These are phyloP conservation scores for Lentinula detonsa DNA, from an alignment of 768 basidiomycete genomes.

Conservation along the genomic window DNA sequence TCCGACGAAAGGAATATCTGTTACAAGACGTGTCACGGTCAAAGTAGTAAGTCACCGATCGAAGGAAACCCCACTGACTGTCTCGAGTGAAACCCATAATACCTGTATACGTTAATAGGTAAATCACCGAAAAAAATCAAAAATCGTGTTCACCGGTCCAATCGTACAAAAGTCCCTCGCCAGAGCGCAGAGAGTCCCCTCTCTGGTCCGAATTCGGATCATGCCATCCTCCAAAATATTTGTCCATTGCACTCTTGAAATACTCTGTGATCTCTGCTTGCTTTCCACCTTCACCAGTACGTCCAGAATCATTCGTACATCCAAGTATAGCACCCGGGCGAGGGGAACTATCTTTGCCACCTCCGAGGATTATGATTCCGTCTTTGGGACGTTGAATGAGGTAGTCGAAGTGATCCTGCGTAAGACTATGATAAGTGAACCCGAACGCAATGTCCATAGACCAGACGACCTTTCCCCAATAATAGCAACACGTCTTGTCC, in stretches of 20 bases:
- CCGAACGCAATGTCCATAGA: background rate
- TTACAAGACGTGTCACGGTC: background rate
- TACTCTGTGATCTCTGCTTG: conserved; percentile 17
- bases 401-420: conserved; percentile 12
- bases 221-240: conserved; percentile 17
- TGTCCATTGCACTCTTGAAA: conserved; percentile 11
- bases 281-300: conserved; percentile 13
- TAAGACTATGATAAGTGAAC: background rate
- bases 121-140: background rate
- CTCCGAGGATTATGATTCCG: conserved; percentile 16
- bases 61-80: background rate
- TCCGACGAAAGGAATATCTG: conserved; percentile 15
- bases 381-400: conserved; percentile 16
- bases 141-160: conserved; percentile 15
- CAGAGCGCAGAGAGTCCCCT: conserved; percentile 3
- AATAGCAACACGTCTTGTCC: conserved; percentile 11
- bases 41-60: conserved; percentile 10
- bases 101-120: background rate
- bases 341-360: conserved; percentile 9
- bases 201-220: background rate
- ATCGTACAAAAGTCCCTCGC: conserved; percentile 11
- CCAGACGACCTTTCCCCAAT: conserved; percentile 4
- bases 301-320: conserved; percentile 7
- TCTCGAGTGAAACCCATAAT: conserved; percentile 5
- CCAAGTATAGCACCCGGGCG: background rate